Evolutionary conservation across 805 yeast genomes (phyloP).

Genomic region (Ogataea haglerorum): DNA sequence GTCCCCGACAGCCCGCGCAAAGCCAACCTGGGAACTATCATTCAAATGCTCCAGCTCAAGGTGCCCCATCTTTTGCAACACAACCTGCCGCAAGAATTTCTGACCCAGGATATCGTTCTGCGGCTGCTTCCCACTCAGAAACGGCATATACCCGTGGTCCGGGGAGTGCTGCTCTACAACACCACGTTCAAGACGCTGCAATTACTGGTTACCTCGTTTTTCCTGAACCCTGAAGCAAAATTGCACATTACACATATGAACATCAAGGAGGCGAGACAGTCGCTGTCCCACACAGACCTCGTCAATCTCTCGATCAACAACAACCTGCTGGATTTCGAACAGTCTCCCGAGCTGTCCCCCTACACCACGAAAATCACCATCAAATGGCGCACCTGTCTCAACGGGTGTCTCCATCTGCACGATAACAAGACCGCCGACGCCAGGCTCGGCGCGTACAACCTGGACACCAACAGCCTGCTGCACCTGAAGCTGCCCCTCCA

Average conservation of each 20-base stretch:
- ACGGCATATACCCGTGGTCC: slow-evolving; percentile 51
- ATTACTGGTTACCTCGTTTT: slow-evolving; percentile 49
- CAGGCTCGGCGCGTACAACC: slow-evolving; percentile 25
- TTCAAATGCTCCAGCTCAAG: slow-evolving; percentile 42
- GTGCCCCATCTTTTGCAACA: slow-evolving; percentile 50
- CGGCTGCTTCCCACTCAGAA: slow-evolving; percentile 56
- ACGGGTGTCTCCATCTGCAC: slow-evolving; percentile 47
- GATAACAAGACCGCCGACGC: slow-evolving; percentile 26
- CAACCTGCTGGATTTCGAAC: slow-evolving; percentile 16
- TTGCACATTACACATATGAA: slow-evolving; percentile 48
- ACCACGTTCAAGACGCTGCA: slow-evolving; percentile 57
- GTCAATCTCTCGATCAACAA: slow-evolving; percentile 26
- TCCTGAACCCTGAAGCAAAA: slow-evolving; percentile 49
- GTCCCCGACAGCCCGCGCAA: slow-evolving; percentile 30
- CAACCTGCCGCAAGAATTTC: slow-evolving; percentile 40
- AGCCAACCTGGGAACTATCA: slow-evolving; percentile 54
- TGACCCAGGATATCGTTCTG: slow-evolving; percentile 47
- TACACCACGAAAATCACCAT: slow-evolving; percentile 48
- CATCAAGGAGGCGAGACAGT: slow-evolving; percentile 30
- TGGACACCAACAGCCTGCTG: slow-evolving; percentile 19
- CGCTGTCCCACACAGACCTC: slow-evolving; percentile 25
- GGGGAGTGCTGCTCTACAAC: slow-evolving; percentile 53
- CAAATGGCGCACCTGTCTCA: slow-evolving; percentile 56
- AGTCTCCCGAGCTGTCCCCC: slow-evolving; percentile 27
- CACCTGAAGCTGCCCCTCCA: slow-evolving; percentile 4